Evolutionary conservation across 257 asterid species (phyloP).

Genomic region (Petrea volubilis): DNA sequence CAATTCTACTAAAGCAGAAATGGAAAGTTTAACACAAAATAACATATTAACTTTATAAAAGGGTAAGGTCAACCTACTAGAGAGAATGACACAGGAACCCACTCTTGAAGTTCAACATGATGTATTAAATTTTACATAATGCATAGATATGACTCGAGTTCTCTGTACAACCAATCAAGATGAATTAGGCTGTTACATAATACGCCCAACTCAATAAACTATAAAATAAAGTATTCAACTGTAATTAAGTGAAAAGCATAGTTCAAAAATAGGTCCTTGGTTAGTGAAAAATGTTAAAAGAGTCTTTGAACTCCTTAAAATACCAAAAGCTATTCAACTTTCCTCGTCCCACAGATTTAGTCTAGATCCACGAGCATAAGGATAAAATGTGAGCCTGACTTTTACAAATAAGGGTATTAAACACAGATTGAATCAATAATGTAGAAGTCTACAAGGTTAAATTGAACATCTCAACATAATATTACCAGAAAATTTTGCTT

Average conservation of each 20-base stretch:
- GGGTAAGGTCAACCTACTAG: too few species aligned
- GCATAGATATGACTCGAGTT: not conserved
- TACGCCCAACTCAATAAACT: not conserved
- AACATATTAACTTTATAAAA: too few species aligned
- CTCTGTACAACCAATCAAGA: not conserved
- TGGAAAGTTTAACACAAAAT: too few species aligned
- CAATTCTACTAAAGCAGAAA: too few species aligned
- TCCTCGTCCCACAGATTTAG: not conserved
- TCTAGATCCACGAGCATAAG: slow-evolving; percentile 1
- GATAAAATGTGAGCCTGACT: not conserved
- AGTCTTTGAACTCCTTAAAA: too few species aligned
- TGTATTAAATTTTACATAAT: not conserved
- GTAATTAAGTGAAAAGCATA: too few species aligned
- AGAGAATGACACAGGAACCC: too few species aligned
- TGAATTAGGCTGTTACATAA: not conserved
- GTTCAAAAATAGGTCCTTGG: too few species aligned
- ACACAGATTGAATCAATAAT: not conserved
- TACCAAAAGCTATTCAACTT: not conserved
- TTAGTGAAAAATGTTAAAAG: too few species aligned
- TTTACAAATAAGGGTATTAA: not conserved
- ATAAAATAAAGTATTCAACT: not conserved
- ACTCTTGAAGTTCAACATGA: too few species aligned
- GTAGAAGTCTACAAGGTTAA: too few species aligned
- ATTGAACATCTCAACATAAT: too few species aligned
- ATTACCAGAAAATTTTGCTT: not conserved